Evolutionary conservation across 2,329 filamentous ascomycete species (phyloP), one percentile per base, ranked within the genome.

Genomic region (Arthrobotrys sphaeroides): DNA sequence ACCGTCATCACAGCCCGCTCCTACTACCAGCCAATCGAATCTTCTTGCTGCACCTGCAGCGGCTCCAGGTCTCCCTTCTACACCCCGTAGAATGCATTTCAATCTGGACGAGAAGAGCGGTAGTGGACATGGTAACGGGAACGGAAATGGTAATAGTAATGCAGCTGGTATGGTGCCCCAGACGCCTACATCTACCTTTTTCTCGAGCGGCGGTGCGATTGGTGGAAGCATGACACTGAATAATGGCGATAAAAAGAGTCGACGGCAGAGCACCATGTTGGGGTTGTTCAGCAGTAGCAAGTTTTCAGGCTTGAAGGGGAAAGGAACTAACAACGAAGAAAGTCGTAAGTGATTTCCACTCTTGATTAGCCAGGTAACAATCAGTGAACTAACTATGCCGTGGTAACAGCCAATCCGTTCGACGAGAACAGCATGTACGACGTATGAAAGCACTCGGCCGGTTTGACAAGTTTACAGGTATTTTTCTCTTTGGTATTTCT

Each of bases 391-490:
- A 72, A 72, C 20, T 18, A 13, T 24, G 31, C 43, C 33, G 1
- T 31, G 33, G 31, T 26, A 61, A 70, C 24, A 72, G 73, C 73
- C 33, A 75, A 75, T 20, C 72, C 72, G 33, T 75, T 75, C 38
- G 72, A 75, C 55, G 72, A 75, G 53, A 69, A 69, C 20, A 75
- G 72, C 38, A 75, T 75, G 72, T 75, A 75, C 55, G 72, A 75
- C 49, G 72, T 75, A 69, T 75, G 47, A 67, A 22, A 49, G 33
- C 62, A 26, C 31, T 55, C 51, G 16, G 10, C 24, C 18, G n/a
- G 10, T 55, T 55, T 55, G 31, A 55, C 51, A 55, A 55, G 51
- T 24, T n/a, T 55, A 38, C 51, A 55, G 51, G 51, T 55, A 55
- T 55, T 55, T 55, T 36, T 38, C 51, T 55, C 51, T 55, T 55